Evolutionary conservation across 768 basidiomycete species (phyloP).

Genomic region (Vararia minispora): DNA sequence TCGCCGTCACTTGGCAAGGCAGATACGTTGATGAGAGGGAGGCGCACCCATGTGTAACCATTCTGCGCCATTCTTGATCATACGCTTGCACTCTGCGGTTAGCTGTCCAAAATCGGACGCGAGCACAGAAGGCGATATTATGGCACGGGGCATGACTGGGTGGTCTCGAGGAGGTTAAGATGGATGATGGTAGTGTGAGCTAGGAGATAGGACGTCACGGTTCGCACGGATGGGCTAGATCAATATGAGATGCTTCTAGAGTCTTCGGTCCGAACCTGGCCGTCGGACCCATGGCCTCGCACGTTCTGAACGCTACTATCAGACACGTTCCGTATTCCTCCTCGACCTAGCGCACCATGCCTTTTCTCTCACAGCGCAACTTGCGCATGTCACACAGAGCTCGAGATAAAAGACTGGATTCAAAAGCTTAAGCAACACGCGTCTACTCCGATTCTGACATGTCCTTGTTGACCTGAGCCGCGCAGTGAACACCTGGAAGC

Average conservation of each 20-base stretch:
- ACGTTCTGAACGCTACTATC: too few species aligned
- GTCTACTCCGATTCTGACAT: conserved; percentile 27
- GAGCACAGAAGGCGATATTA: conserved; percentile 94
- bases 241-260: too few species aligned
- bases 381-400: too few species aligned
- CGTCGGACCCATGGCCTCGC: too few species aligned
- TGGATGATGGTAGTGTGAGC: not conserved
- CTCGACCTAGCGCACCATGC: too few species aligned
- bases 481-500: not conserved
- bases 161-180: conserved; percentile 4
- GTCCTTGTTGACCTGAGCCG: conserved; percentile 53
- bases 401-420: too few species aligned
- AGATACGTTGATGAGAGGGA: not conserved
- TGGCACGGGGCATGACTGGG: conserved; percentile 64
- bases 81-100: conserved; percentile 89
- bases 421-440: conserved; percentile 7
- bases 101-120: conserved; percentile 96
- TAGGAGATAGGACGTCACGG: conserved; percentile 1
- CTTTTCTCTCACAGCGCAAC: too few species aligned
- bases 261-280: too few species aligned
- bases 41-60: conserved; percentile 96
- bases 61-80: conserved; percentile 91
- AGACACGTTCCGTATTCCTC: too few species aligned
- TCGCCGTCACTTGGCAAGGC: not conserved
- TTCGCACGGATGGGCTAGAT: too few species aligned